These are phyloP conservation scores for Daldinia childiae DNA, from an alignment of 495 filamentous ascomycete species.

Conservation along the genomic window DNA sequence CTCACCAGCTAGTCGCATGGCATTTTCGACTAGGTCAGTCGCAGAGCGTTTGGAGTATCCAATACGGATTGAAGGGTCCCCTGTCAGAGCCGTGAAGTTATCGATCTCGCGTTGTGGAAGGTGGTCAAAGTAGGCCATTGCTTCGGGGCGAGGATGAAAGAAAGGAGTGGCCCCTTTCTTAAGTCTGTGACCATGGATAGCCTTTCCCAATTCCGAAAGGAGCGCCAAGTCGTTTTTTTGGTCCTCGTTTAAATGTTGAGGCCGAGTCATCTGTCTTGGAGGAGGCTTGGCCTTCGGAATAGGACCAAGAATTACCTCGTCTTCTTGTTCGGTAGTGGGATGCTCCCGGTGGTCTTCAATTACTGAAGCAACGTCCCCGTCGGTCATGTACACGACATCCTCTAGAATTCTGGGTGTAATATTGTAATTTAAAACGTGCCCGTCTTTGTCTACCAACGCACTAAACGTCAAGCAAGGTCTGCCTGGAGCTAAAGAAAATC, in stretches of 20 bases:
- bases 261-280: constrained; percentile 48
- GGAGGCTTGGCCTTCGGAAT: constrained; percentile 36
- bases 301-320: constrained; percentile 45
- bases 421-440: constrained; percentile 73
- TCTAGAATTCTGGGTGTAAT: constrained; percentile 74
- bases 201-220: constrained; percentile 50
- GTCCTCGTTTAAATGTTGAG: constrained; percentile 43
- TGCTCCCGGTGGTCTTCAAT: constrained; percentile 52
- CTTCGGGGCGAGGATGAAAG: constrained; percentile 47
- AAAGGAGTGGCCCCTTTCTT: constrained; percentile 52
- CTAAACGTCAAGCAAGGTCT: constrained; percentile 85
- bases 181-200: constrained; percentile 48
- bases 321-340: constrained; percentile 5
- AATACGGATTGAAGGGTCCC: constrained; percentile 55
- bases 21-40: constrained; percentile 51
- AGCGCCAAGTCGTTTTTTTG: constrained; percentile 48
- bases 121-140: constrained; percentile 47
- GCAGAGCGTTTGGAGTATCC: constrained; percentile 39
- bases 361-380: constrained; percentile 60
- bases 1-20: constrained; percentile 84
- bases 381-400: constrained; percentile 80
- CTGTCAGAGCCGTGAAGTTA: constrained; percentile 40
- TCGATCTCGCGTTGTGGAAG: constrained; percentile 18
- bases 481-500: constrained; percentile 74
- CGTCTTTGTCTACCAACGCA: constrained; percentile 68